These are phyloP conservation scores for Uronychia setigera DNA, from an alignment of 73 alveolate species.

Conservation along the genomic window DNA sequence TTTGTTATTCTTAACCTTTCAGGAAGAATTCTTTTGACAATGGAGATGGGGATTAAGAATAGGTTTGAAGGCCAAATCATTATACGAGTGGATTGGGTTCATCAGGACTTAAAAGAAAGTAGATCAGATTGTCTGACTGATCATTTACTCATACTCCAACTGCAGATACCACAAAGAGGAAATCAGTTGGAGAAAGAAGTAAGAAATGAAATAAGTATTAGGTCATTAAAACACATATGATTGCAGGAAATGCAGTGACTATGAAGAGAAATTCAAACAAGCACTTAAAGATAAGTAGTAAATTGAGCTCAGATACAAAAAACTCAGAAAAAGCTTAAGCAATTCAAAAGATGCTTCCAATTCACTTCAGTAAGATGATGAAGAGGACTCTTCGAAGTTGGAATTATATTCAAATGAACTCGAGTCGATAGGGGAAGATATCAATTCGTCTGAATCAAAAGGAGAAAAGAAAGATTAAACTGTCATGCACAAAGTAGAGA, in stretches of 20 bases:
- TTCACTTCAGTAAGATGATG: background rate
- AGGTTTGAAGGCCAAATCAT: background rate
- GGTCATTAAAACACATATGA: background rate
- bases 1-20: background rate
- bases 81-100: no score
- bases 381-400: background rate
- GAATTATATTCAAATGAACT: no score
- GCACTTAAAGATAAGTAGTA: background rate
- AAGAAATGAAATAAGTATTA: background rate
- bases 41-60: background rate
- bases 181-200: background rate
- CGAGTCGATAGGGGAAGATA: no score
- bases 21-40: background rate
- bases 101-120: background rate
- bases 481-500: background rate
- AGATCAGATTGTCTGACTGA: background rate
- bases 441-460: no score
- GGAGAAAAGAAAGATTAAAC: background rate
- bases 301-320: background rate
- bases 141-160: background rate
- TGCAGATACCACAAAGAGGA: background rate
- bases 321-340: background rate
- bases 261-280: background rate
- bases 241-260: background rate
- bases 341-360: background rate